Percentiles rank a stretch among this genome's conserved stretches.
Conservation (phyloP, 2,329 filamentous ascomycete genomes). For the Tolypocladium tundrense region DNA sequence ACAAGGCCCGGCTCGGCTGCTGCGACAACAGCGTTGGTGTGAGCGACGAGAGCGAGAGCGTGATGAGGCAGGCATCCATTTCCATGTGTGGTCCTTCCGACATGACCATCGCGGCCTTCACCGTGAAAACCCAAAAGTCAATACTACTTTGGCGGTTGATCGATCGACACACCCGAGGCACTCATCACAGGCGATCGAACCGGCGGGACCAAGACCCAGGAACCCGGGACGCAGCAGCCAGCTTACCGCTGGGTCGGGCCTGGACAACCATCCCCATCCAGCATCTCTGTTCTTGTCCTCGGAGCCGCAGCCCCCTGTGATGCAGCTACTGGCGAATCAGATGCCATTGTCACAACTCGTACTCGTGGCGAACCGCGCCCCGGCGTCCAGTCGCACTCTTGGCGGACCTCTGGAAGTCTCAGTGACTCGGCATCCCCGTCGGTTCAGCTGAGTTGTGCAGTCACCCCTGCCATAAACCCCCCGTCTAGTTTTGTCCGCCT, state of each 20-base stretch:
- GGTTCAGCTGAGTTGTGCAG: slow-evolving; percentile 1
- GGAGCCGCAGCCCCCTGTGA: not conserved
- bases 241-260: not conserved
- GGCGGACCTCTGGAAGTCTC: not conserved
- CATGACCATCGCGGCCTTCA: not conserved
- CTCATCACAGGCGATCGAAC: not conserved
- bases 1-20: not conserved
- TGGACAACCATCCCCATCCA: not conserved
- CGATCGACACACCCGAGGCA: not conserved
- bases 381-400: not conserved
- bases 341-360: not conserved
- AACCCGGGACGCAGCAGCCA: not conserved
- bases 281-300: not conserved
- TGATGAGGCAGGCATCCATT: not conserved
- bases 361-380: not conserved
- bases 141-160: not conserved
- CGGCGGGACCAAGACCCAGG: not conserved
- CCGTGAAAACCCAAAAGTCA: not conserved
- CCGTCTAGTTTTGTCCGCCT: not conserved
- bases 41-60: not conserved
- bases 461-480: not conserved
- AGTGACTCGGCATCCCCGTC: not conserved
- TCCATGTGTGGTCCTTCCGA: no score
- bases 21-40: not conserved
- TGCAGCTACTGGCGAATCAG: not conserved